Evolutionary conservation across 352 stramenopile species (phyloP).

Genomic region (Phytophthora pini): DNA sequence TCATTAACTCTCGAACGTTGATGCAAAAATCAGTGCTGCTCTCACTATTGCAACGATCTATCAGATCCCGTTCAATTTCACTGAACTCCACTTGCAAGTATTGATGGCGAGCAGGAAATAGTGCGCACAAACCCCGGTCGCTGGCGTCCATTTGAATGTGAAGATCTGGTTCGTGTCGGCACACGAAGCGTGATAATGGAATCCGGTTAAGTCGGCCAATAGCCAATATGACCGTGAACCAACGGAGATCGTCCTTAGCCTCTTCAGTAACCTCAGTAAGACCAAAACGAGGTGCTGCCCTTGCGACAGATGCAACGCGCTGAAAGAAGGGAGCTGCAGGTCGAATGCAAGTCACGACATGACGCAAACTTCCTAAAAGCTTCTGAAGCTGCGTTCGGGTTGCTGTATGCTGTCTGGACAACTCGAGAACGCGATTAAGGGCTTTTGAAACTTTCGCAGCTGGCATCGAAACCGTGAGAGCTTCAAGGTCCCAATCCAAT

Average conservation of each 20-base stretch:
- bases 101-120: constrained; percentile 2
- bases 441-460: no score
- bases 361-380: no score
- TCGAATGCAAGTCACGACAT: neutral
- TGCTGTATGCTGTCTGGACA: no score
- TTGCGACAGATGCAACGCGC: neutral
- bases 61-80: neutral
- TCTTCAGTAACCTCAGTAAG: neutral
- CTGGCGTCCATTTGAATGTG: constrained; percentile 7
- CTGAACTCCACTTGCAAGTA: constrained; percentile 12
- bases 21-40: constrained; percentile 8
- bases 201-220: neutral
- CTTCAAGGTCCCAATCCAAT: no score
- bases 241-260: neutral
- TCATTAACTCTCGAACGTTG: constrained; percentile 22
- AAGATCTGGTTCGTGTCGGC: neutral
- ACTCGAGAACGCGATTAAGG: no score
- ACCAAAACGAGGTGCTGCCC: neutral
- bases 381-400: no score
- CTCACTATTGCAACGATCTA: neutral
- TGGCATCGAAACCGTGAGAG: no score
- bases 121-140: constrained; percentile 1
- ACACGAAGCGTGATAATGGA: neutral
- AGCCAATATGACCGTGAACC: neutral
- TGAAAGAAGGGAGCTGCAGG: constrained; percentile 12